Conservation (phyloP, 805 yeast genomes). For the Starmerella apicola region DNA sequence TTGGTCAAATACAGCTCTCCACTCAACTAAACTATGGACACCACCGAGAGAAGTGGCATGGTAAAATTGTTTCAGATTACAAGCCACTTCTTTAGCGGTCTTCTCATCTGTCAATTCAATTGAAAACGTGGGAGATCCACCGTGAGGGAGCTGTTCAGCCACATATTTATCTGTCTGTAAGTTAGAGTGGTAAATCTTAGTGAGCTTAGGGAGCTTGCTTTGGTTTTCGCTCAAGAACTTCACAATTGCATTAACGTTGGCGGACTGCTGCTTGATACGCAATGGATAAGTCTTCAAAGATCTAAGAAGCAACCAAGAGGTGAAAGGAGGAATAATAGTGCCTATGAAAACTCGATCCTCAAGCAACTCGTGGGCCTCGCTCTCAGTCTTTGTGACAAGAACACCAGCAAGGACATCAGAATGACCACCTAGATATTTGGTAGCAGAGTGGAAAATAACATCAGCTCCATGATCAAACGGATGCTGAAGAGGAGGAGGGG, state of each 20-base stretch:
- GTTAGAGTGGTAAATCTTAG: conserved; percentile 71
- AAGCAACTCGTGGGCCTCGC: conserved; percentile 31
- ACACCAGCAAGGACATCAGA: conserved; percentile 85
- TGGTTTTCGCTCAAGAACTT: conserved; percentile 36
- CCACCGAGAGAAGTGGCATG: background rate
- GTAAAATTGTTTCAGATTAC: background rate
- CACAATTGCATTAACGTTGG: conserved; percentile 57
- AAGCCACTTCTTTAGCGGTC: background rate
- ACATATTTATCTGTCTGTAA: conserved; percentile 57
- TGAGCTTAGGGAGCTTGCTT: conserved; percentile 38
- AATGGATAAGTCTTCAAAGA: conserved; percentile 79
- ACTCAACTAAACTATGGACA: background rate
- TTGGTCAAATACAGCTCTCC: background rate
- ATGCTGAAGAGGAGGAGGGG: conserved; percentile 80
- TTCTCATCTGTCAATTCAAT: conserved; percentile 58
- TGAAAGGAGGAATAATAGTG: conserved; percentile 81
- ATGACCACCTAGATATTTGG: conserved; percentile 86
- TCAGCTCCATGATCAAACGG: conserved; percentile 78
- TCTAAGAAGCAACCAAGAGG: conserved; percentile 85
- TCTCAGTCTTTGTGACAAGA: conserved; percentile 54
- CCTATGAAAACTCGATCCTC: conserved; percentile 66
- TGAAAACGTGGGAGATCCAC: conserved; percentile 87
- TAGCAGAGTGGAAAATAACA: conserved; percentile 76
- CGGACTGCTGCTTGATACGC: conserved; percentile 59
- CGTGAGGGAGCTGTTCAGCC: conserved; percentile 63